phyloP scores from a whole-genome alignment of 23 red algal genomes.

The Agarophyton chilense region DNA sequence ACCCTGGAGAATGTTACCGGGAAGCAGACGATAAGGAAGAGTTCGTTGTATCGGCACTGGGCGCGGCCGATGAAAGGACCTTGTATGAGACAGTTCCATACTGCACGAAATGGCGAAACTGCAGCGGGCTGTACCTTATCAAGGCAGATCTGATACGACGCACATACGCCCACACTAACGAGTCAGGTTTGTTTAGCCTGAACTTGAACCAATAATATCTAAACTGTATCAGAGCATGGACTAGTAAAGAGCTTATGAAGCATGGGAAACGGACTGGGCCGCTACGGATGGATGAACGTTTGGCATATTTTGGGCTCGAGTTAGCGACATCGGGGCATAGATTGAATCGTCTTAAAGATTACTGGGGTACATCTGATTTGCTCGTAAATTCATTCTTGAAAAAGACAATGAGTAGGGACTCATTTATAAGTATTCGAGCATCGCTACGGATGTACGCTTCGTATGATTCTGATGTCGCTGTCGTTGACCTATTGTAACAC shows the following conservation, averaged over 20 bases:
- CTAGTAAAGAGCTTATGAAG: neutral
- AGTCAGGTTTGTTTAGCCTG: neutral
- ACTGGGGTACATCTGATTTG: slow-evolving; percentile 1
- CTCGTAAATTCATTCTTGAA: neutral
- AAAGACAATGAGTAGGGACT: neutral
- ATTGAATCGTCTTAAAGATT: slow-evolving; percentile 9
- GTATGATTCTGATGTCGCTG: slow-evolving; percentile 9
- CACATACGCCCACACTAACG: neutral
- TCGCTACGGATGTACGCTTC: neutral
- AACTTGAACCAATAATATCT: neutral
- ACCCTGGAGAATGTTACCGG: neutral
- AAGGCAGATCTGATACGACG: neutral
- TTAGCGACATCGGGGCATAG: neutral
- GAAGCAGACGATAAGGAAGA: neutral
- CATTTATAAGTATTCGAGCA: neutral
- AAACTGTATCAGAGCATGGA: neutral
- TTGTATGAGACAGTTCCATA: neutral
- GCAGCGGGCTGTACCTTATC: neutral
- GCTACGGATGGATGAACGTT: neutral
- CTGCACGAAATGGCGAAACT: neutral
- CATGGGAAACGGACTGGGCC: neutral
- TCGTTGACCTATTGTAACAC: neutral
- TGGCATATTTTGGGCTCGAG: neutral
- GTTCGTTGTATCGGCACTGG: neutral
- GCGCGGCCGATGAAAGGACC: neutral